These are phyloP conservation scores for Dioscorea alata DNA, from an alignment of 106 monocot genomes.

Conservation along the genomic window DNA sequence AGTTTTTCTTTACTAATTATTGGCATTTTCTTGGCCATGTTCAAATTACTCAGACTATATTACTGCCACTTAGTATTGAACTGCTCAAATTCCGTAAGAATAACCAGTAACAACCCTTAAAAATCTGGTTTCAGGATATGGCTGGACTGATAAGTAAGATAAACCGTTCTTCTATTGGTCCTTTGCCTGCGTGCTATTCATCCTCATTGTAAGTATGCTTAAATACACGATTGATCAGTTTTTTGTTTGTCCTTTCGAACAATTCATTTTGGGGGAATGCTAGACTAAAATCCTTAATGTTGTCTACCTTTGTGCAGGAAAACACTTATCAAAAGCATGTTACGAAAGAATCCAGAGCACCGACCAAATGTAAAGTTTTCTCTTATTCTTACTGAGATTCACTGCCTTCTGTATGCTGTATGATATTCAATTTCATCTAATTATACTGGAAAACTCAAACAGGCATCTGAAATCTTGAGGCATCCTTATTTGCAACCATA, in stretches of 20 bases:
- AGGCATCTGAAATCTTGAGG: conserved; percentile 87
- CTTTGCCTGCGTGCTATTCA: conserved; percentile 85
- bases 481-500: conserved; percentile 70
- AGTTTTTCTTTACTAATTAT: no score
- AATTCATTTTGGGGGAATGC: no score
- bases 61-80: no score
- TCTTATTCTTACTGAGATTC: neutral
- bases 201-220: conserved; percentile 62
- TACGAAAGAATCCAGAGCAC: conserved; percentile 93
- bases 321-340: conserved; percentile 84
- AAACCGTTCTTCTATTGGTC: conserved; percentile 92
- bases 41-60: no score
- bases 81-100: no score
- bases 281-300: neutral
- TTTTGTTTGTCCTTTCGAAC: no score
- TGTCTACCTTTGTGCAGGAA: conserved; percentile 45
- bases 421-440: conserved; percentile 2
- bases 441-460: conserved; percentile 5
- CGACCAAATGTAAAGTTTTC: conserved; percentile 76
- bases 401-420: neutral
- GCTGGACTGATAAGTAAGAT: conserved; percentile 97
- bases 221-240: no score
- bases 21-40: no score
- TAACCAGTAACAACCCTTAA: no score
- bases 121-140: conserved; percentile 80